Evolutionary conservation across 176 grass and related monocot species (phyloP).

Genomic region (Triticum urartu): DNA sequence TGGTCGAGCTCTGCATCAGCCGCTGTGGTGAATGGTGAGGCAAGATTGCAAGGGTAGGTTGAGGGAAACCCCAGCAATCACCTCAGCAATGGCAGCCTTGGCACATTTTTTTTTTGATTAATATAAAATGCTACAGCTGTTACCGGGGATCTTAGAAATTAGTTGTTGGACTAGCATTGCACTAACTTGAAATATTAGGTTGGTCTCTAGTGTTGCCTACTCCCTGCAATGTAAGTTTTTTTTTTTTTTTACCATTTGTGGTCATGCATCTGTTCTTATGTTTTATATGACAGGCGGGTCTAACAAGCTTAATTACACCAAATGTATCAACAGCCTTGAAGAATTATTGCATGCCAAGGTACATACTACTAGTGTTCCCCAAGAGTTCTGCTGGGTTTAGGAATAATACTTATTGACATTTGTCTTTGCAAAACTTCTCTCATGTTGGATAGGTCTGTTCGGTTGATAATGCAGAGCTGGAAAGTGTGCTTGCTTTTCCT

Average conservation of each 20-base stretch:
- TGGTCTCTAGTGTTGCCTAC: constrained; percentile 1
- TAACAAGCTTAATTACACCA: constrained; percentile 67
- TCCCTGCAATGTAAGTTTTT: not conserved
- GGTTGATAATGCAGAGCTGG: constrained; percentile 73
- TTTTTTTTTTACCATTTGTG: not conserved
- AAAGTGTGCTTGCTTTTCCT: constrained; percentile 81
- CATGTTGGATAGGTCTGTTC: constrained; percentile 70
- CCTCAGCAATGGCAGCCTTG: not conserved
- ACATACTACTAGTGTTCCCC: constrained; percentile 1
- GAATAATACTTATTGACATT: constrained; percentile 13
- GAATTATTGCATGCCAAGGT: constrained; percentile 91
- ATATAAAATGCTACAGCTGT: constrained; percentile 23
- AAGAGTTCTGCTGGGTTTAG: constrained; percentile 15
- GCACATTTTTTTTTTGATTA: not conserved
- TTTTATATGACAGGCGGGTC: constrained; percentile 63
- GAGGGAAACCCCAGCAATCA: not conserved
- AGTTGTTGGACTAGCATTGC: not conserved
- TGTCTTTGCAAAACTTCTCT: constrained; percentile 24
- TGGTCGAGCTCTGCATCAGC: not conserved
- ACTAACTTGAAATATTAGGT: constrained; percentile 1
- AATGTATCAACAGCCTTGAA: constrained; percentile 96
- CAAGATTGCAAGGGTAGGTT: not conserved
- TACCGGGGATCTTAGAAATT: constrained; percentile 7
- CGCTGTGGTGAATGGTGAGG: not conserved
- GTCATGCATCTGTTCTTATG: not conserved